Evolutionary conservation across 2,329 filamentous ascomycete species (phyloP).

Genomic region (Ophiostoma quercus): DNA sequence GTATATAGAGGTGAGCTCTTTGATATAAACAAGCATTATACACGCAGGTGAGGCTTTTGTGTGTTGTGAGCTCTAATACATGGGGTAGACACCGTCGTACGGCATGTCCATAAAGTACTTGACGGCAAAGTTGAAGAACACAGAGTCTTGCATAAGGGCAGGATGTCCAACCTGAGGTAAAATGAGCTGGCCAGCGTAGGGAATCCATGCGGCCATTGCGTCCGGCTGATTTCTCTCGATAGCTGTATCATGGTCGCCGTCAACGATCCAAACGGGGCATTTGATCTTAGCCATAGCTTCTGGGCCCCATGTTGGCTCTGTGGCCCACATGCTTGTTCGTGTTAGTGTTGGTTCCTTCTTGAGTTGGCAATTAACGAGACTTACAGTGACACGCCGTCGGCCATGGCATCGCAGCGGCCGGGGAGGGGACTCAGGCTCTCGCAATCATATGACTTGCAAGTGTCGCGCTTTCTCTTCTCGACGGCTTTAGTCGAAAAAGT

Average conservation of each 20-base stretch:
- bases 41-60: background rate
- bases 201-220: slow-evolving; percentile 15
- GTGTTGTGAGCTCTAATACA: background rate
- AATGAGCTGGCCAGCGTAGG: slow-evolving; percentile 12
- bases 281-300: slow-evolving; percentile 15
- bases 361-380: background rate
- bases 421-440: background rate
- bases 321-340: slow-evolving; percentile 13
- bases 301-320: slow-evolving; percentile 14
- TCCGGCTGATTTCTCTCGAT: slow-evolving; percentile 13
- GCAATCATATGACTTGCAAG: slow-evolving; percentile 1
- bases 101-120: slow-evolving; percentile 16
- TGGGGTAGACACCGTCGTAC: slow-evolving; percentile 15
- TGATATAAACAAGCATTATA: background rate
- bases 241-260: slow-evolving; percentile 12
- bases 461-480: slow-evolving; percentile 12
- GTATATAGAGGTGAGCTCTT: background rate
- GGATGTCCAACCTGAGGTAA: slow-evolving; percentile 13
- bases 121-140: slow-evolving; percentile 11
- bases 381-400: slow-evolving; percentile 3
- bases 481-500: slow-evolving; percentile 5
- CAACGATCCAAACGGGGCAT: slow-evolving; percentile 14
- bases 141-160: slow-evolving; percentile 8
- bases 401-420: slow-evolving; percentile 7
- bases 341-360: slow-evolving; percentile 5